Conservation (phyloP, 768 basidiomycete species). For the Naematelia aurantialba region DNA sequence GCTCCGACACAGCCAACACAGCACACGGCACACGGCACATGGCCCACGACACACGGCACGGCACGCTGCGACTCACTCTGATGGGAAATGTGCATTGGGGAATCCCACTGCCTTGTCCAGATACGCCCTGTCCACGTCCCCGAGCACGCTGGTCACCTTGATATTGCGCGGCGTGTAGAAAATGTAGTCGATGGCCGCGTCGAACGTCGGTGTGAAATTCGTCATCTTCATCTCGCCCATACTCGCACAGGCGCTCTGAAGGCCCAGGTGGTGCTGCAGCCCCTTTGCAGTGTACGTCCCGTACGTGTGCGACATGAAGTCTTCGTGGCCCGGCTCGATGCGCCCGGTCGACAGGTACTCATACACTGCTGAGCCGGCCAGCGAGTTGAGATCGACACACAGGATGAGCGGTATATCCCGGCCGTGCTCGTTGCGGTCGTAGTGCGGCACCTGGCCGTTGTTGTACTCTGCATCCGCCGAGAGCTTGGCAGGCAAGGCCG, state of each 20-base stretch:
- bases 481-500: conserved; percentile 67
- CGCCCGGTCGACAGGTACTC: conserved; percentile 76
- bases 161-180: conserved; percentile 79
- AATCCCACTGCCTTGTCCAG: conserved; percentile 89
- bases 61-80: conserved; percentile 66
- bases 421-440: conserved; percentile 55
- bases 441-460: conserved; percentile 34
- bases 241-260: conserved; percentile 80
- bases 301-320: conserved; percentile 88
- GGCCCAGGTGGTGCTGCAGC: conserved; percentile 67
- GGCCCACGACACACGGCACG: background rate
- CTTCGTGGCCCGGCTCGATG: conserved; percentile 67
- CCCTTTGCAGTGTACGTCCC: conserved; percentile 84
- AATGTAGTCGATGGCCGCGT: conserved; percentile 85
- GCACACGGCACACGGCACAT: background rate
- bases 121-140: conserved; percentile 79
- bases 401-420: conserved; percentile 84
- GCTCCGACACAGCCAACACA: background rate
- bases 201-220: conserved; percentile 83
- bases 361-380: conserved; percentile 80
- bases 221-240: conserved; percentile 66
- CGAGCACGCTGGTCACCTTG: conserved; percentile 75
- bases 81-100: conserved; percentile 94
- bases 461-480: conserved; percentile 26
- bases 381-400: conserved; percentile 94